phyloP scores from a whole-genome alignment of 2,329 filamentous ascomycete species.

The Epichloe gansuensis region DNA sequence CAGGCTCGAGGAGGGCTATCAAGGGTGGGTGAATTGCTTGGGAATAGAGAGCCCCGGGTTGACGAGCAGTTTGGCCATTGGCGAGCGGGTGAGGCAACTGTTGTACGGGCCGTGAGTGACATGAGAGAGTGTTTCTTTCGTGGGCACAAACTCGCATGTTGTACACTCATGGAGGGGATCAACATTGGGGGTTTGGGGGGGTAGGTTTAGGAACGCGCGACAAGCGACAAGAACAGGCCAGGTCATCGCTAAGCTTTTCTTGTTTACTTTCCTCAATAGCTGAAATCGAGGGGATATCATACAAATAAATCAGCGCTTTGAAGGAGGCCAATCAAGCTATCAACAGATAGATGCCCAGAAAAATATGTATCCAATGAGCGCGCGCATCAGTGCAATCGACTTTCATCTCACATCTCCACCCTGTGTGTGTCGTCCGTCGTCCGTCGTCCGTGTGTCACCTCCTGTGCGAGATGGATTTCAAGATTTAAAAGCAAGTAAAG shows the following conservation, averaged over 20 bases:
- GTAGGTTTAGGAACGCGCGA: too few relatives aligned
- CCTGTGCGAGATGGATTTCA: neutral
- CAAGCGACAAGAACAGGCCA: too few relatives aligned
- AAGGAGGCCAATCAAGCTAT: neutral
- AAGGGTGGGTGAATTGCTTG: constrained; percentile 77
- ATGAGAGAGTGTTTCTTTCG: neutral
- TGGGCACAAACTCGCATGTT: neutral
- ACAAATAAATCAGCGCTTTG: neutral
- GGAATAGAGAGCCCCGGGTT: constrained; percentile 90
- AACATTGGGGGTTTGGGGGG: too few relatives aligned
- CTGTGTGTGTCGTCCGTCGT: neutral
- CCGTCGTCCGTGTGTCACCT: neutral
- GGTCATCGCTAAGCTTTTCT: too few relatives aligned
- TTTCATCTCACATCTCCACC: too few relatives aligned
- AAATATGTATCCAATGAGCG: neutral
- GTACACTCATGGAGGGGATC: neutral
- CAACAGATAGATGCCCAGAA: neutral
- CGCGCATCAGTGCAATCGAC: neutral
- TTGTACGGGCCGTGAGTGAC: constrained; percentile 25
- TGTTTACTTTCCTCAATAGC: neutral
- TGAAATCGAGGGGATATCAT: neutral
- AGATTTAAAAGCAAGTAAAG: constrained; percentile 4
- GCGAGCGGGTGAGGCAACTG: constrained; percentile 52
- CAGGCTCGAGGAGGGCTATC: constrained; percentile 58
- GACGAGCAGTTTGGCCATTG: constrained; percentile 78